Conservation (phyloP, 768 basidiomycete genomes). For the Rhizopogon salebrosus region DNA sequence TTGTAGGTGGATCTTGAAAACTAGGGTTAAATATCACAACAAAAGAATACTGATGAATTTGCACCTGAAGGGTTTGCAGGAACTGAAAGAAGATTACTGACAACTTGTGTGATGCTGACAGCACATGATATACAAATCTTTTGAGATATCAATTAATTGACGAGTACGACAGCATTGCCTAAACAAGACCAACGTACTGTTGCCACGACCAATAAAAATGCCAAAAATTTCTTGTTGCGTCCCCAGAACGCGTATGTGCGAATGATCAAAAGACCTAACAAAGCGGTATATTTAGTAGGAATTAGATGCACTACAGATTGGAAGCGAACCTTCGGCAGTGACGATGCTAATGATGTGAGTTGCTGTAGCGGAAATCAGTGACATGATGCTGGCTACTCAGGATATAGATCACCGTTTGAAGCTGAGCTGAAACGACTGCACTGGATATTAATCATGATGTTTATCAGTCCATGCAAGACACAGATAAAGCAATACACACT, state of each 20-base stretch:
- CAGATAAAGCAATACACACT: not conserved
- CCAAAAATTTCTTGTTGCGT: not conserved
- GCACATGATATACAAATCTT: not conserved
- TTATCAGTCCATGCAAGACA: not conserved
- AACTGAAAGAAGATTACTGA: too few relatives aligned
- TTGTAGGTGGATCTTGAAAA: not conserved
- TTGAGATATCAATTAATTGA: not conserved
- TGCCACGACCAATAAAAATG: not conserved
- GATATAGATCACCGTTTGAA: not conserved
- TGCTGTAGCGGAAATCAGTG: not conserved
- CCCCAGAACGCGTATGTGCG: conserved; percentile 1
- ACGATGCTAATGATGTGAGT: not conserved
- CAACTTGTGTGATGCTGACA: not conserved
- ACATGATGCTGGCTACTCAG: not conserved
- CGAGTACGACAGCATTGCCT: not conserved
- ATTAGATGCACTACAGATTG: not conserved
- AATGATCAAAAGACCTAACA: too few relatives aligned
- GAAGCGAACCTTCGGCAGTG: not conserved
- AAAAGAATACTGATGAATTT: not conserved
- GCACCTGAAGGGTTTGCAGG: too few relatives aligned
- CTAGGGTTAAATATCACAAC: not conserved
- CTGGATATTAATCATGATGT: not conserved
- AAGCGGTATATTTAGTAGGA: not conserved
- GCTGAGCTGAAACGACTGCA: not conserved
- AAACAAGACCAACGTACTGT: not conserved